These are phyloP conservation scores for Fusarium circinatum DNA, from an alignment of 2,329 filamentous ascomycete species.

Conservation along the genomic window DNA sequence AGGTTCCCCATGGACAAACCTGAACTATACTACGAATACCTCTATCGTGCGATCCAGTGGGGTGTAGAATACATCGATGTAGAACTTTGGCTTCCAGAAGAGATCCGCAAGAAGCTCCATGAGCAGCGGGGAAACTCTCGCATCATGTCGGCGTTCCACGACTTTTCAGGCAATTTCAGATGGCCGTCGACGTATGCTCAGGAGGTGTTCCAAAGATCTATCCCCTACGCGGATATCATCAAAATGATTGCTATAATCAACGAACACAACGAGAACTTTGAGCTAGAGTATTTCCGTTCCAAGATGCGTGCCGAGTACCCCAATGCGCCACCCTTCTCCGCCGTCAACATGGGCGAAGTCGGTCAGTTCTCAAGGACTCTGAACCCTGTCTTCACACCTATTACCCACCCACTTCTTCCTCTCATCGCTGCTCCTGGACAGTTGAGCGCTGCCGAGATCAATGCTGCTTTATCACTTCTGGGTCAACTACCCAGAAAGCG, in stretches of 20 bases:
- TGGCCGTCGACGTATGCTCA: slow-evolving; percentile 82
- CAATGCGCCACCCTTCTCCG: slow-evolving; percentile 78
- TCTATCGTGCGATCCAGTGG: slow-evolving; percentile 88
- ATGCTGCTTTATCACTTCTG: slow-evolving; percentile 79
- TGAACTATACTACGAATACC: slow-evolving; percentile 77
- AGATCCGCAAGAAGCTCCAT: slow-evolving; percentile 74
- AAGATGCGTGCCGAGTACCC: slow-evolving; percentile 76
- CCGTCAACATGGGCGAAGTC: slow-evolving; percentile 87
- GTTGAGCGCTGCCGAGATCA: slow-evolving; percentile 86
- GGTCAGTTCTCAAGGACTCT: slow-evolving; percentile 85
- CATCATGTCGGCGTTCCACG: slow-evolving; percentile 92
- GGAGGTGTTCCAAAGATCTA: slow-evolving; percentile 75
- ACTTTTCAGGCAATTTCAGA: slow-evolving; percentile 85
- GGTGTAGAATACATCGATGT: slow-evolving; percentile 92
- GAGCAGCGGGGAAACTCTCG: slow-evolving; percentile 80
- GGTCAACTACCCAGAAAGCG: slow-evolving; percentile 83
- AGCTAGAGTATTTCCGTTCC: slow-evolving; percentile 88
- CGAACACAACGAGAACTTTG: slow-evolving; percentile 87
- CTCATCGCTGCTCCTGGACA: slow-evolving; percentile 88
- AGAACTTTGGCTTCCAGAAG: slow-evolving; percentile 85
- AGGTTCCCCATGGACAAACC: slow-evolving; percentile 86
- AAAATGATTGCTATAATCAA: slow-evolving; percentile 91
- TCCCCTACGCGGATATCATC: slow-evolving; percentile 82
- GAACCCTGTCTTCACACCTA: slow-evolving; percentile 88
- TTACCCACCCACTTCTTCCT: slow-evolving; percentile 85